Percentiles rank a stretch among this genome's conserved stretches.
phyloP scores from a whole-genome alignment of 148 eudicot genomes.

The Camellia sinensis region DNA sequence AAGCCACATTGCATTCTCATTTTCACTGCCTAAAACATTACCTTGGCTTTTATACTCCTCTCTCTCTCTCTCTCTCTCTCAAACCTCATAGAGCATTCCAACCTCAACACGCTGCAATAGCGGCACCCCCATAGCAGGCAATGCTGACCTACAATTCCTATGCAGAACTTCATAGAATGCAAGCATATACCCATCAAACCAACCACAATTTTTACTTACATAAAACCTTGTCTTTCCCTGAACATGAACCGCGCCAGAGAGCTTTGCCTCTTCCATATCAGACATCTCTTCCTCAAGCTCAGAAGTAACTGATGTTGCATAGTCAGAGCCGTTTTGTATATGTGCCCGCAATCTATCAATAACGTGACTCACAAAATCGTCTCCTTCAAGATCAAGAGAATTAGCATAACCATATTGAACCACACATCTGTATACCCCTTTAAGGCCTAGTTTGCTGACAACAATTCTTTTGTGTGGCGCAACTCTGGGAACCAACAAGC shows the following conservation, averaged over 20 bases:
- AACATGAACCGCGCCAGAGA: conserved; percentile 56
- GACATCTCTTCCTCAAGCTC: conserved; percentile 36
- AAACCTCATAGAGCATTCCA: conserved; percentile 59
- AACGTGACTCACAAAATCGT: conserved; percentile 45
- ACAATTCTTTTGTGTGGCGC: conserved; percentile 44
- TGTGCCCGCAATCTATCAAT: conserved; percentile 31
- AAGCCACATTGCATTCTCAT: too few relatives aligned
- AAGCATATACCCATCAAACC: conserved; percentile 64
- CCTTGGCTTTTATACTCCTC: too few relatives aligned
- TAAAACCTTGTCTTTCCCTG: conserved; percentile 69
- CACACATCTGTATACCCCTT: conserved; percentile 56
- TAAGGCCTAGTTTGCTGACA: conserved; percentile 35
- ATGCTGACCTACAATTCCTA: conserved; percentile 55
- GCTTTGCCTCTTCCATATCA: conserved; percentile 45
- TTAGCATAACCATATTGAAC: conserved; percentile 69
- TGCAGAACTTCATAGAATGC: conserved; percentile 64
- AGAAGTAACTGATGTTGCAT: not conserved
- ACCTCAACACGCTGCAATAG: conserved; percentile 48
- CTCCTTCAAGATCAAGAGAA: conserved; percentile 48
- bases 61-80: not conserved
- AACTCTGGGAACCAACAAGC: conserved; percentile 55
- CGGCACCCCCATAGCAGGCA: conserved; percentile 54
- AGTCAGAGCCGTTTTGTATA: conserved; percentile 24
- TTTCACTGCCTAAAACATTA: too few relatives aligned
- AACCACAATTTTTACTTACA: conserved; percentile 41